Base-by-base conservation (phyloP, 2,329 filamentous ascomycete genomes). In the Penicillium sp. region DNA sequence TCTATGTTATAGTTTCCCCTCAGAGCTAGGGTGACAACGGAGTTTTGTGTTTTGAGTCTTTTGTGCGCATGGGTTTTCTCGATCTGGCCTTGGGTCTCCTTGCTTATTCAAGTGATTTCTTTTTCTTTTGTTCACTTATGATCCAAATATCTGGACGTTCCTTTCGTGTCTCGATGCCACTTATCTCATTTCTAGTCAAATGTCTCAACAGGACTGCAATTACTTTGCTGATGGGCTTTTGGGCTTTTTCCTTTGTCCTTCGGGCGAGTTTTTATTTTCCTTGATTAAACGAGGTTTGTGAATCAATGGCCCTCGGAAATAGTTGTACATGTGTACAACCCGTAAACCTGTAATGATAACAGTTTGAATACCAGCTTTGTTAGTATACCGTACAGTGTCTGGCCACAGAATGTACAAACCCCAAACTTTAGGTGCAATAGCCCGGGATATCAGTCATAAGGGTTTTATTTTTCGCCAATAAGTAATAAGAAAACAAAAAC, bases 51-150 rank as follows among this genome's bases (percentile, higher is more conserved):
- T 14, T 22, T 12, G 9, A 22, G 3, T 48, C 37, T 31, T 43
- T 42, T 48, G 42, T 27, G 35, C 54, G 54, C 46, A 56, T 56
- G 37, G 51, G 48, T 18, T 53, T 48, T 49, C 40, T 53, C 27
- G 37, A 49, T 25, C n/a, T 52, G 27, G 22, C 23, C 33, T 51
- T 43, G 35, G 22, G 23, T 22, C 50, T 44, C 40, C 40, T 50
- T 37, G 52, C 45, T 54, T 33, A 18, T 47, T 20, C 42, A 46
- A 43, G 23, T 40, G 23, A 29, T 37, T 49, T 49, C 27, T 20
- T 50, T 55, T 56, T 54, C 46, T 44, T 53, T 56, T 51, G 40
- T 53, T 43, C 29, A 20, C 25, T 43, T 31, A 40, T 58, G 56
- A 54, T 58, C 43, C 49, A 45, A 44, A 49, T 47, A 49, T 49